Evolutionary conservation across 805 yeast genomes (phyloP), one percentile per base, ranked within the genome.

Genomic region (Saturnispora dispora): DNA sequence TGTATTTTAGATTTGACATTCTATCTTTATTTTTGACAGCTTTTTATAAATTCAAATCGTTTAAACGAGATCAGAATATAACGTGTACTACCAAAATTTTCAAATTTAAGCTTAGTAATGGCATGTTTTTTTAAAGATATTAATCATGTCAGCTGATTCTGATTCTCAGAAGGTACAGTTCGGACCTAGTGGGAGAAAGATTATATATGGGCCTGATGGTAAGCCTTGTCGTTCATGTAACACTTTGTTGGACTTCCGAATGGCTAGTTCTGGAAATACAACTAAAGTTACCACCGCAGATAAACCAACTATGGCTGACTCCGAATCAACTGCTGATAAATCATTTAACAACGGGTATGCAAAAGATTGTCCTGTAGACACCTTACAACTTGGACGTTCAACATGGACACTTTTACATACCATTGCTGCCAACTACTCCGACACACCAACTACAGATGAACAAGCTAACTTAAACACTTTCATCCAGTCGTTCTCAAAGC

Each of bases 181-280:
- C 46, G 88, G 88, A 0, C 71, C 77, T 2, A 63, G 76, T 22
- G 95, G 95, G 0, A 72, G 83, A 45, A 79, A 78, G 58, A 83
- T 88, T 53, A 67, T 88, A 22, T 80, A 86, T 52, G 96, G 87
- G 62, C 82, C 87, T 63, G 84, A 91, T 66, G 98, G 98, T 1
- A 90, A 88, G 66, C 97, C 97, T 89, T 91, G 99, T 63, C 91
- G 96, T 48, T 71, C 96, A 2, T 91, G 99, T 65, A 90, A 90
- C 67, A 68, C 89, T 0, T 68, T 91, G 36, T 65, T 81, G 41
- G 97, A 91, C 63, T 91, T 91, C 67, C 83, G 82, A 63, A 70
- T 78, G 63, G 91, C 82, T 5, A 76, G 60, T 5, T 43, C 48
- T 28, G 37, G 58, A 1, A 67, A 67, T 4, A 40, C 43, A 9